Evolutionary conservation across 225 moss, liverwort and hornwort species (phyloP), one percentile per base, ranked within the genome.

Genomic region (Takakia lepidozioides): DNA sequence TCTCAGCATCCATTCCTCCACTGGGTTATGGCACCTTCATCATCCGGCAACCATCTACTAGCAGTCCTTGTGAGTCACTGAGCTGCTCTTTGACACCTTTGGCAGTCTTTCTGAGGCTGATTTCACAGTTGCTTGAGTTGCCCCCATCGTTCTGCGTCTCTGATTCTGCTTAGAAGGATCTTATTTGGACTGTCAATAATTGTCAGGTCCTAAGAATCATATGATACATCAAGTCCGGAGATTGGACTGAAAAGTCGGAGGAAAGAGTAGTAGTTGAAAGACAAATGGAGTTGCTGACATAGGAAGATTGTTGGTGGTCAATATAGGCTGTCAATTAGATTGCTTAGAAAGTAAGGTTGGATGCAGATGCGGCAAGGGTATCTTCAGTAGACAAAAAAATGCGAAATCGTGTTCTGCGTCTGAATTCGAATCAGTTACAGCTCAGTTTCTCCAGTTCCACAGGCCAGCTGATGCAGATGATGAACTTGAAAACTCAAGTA

Each of bases 11-110:
- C 26, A 85, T 98, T 27, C 98, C 87, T 42, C 80, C 98, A 29
- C 78, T 98, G 29, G 91, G 98, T 41, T 98, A 83, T 55, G 73
- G 67, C 38, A 69, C 87, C 46, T 98, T 85, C 50, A 61, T 82
- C 38, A 60, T 98, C 56, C 74, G 63, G 38, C 13, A 48, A 48
- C 49, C 83, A 38, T 66, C 68, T 32, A 56, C 57, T 38, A 63
- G 56, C 27, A 61, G 68, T 42, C 63, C 30, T 38, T 58, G 84
- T 84, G 67, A 64, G 77, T 38, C 22, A 14, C 51, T 19, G 25
- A 34, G 24, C 27, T 27, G 51, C 29, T 10, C n/a, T 16, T 50
- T 40, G 62, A 39, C 52, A 43, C 32, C 45, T 16, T 19, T 25
- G 9, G 48, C 5, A 50, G n/a, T 1, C 19, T 20, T 25, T 34